Evolutionary conservation across 83 land plant genomes (phyloP).

Genomic region (Thuja plicata): DNA sequence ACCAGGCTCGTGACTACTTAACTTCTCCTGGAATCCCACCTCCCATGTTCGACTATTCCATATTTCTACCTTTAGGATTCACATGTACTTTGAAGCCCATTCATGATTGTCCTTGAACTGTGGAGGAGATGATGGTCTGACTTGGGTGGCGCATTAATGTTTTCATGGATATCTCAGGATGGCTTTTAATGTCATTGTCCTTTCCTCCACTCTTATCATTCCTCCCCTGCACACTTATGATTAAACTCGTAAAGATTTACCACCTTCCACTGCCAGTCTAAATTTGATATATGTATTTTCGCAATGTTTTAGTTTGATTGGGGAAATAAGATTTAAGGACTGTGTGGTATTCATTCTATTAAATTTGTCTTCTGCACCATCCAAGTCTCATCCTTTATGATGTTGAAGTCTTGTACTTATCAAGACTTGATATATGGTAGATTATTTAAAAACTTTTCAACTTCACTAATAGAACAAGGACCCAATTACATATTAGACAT

Average conservation of each 20-base stretch:
- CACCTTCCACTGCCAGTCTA: too few relatives aligned
- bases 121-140: neutral
- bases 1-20: neutral
- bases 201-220: neutral
- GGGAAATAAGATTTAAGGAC: too few relatives aligned
- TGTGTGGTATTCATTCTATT: too few relatives aligned
- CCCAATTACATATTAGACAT: too few relatives aligned
- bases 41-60: neutral
- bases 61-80: conserved; percentile 3
- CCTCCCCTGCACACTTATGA: neutral
- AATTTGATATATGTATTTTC: too few relatives aligned
- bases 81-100: neutral
- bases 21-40: conserved; percentile 2
- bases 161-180: neutral
- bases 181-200: neutral
- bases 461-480: too few relatives aligned
- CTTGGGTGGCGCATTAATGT: neutral
- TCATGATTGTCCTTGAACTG: neutral
- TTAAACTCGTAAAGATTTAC: neutral
- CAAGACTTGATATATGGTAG: too few relatives aligned
- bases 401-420: too few relatives aligned
- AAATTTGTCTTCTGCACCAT: too few relatives aligned
- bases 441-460: too few relatives aligned
- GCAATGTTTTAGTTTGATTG: too few relatives aligned
- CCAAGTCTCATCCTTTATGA: too few relatives aligned